phyloP scores from a whole-genome alignment of 306 rosid species.

The Lathyrus tuberosus region DNA sequence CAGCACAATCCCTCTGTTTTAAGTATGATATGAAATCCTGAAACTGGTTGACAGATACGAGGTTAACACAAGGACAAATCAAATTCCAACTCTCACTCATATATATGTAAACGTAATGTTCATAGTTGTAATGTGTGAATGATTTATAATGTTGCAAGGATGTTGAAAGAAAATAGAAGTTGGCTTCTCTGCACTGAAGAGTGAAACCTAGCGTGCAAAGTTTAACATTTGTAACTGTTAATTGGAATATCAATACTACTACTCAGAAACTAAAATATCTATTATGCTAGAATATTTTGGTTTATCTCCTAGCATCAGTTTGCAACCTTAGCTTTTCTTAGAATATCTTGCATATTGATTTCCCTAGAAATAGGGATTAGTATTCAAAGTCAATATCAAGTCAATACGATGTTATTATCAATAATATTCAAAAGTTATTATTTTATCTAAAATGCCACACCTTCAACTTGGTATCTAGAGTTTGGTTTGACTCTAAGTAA shows the following conservation, averaged over 20 bases:
- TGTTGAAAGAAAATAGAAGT: neutral
- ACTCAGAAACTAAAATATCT: neutral
- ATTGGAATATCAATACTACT: neutral
- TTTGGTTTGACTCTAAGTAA: neutral
- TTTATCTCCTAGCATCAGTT: neutral
- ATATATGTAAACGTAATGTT: neutral
- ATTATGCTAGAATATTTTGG: neutral
- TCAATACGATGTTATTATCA: neutral
- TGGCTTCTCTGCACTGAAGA: neutral
- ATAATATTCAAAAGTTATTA: neutral
- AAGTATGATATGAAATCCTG: slow-evolving; percentile 90
- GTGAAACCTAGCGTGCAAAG: slow-evolving; percentile 7
- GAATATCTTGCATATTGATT: neutral
- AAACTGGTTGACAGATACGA: slow-evolving; percentile 60
- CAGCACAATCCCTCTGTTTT: slow-evolving; percentile 97
- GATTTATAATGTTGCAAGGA: slow-evolving; percentile 25
- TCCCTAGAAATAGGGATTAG: neutral
- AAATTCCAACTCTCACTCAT: slow-evolving; percentile 2
- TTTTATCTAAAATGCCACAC: neutral
- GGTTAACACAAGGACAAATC: slow-evolving; percentile 31
- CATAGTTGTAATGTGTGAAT: slow-evolving; percentile 24
- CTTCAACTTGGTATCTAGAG: neutral
- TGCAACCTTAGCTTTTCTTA: neutral
- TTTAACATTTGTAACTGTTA: neutral
- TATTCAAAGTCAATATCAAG: neutral